A percentile compares a stretch with the other conserved stretches of the same genome.
Conservation (phyloP, 164 flowering plant genomes). For the Piper betle region DNA sequence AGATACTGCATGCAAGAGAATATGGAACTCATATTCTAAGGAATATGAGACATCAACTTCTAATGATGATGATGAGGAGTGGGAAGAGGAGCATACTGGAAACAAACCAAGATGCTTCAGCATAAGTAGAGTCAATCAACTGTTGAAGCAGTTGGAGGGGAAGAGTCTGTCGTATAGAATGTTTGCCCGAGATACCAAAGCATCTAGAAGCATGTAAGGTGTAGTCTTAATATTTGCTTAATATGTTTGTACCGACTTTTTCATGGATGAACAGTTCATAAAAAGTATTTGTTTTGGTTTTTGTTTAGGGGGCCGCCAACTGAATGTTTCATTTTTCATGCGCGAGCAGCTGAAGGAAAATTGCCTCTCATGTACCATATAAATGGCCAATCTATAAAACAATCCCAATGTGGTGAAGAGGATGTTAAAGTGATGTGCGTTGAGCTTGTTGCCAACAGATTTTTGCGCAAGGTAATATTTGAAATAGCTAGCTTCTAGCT, state of each 20-base stretch:
- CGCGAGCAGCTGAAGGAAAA: constrained; percentile 69
- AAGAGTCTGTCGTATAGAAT: constrained; percentile 73
- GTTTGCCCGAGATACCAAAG: constrained; percentile 95
- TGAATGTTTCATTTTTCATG: constrained; percentile 83
- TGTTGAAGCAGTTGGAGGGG: constrained; percentile 65
- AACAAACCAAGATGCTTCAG: constrained; percentile 51
- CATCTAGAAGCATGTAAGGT: constrained; percentile 84
- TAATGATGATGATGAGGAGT: constrained; percentile 17
- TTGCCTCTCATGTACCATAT: constrained; percentile 17
- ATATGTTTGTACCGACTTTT: too few species aligned
- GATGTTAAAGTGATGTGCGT: constrained; percentile 64
- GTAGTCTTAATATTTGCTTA: too few species aligned
- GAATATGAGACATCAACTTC: constrained; percentile 9
- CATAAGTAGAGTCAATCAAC: constrained; percentile 47
- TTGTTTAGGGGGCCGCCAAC: constrained; percentile 88
- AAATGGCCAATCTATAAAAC: background rate
- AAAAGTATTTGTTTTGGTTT: background rate
- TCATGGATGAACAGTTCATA: too few species aligned
- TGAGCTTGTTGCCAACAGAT: constrained; percentile 94
- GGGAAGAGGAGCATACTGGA: too few species aligned
- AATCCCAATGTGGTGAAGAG: constrained; percentile 8
- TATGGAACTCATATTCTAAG: constrained; percentile 9
- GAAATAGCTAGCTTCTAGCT: background rate
- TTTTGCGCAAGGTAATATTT: constrained; percentile 64
- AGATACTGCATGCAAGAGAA: constrained; percentile 8